Evolutionary conservation across 148 eudicot species (phyloP).

Genomic region (Hydrangea macrophylla): DNA sequence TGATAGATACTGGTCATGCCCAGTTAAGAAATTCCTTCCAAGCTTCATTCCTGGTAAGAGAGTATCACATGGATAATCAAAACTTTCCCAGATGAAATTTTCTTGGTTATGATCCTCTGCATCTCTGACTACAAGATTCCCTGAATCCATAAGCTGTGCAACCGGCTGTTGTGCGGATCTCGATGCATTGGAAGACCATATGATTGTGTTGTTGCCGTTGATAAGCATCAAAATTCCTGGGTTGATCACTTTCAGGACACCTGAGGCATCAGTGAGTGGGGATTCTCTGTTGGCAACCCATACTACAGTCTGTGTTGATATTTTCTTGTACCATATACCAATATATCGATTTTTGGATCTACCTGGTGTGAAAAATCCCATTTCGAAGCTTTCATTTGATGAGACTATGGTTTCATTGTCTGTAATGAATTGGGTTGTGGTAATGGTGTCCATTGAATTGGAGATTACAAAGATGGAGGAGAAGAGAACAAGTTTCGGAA

Average conservation of each 20-base stretch:
- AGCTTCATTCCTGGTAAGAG: no score
- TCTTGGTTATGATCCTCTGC: no score
- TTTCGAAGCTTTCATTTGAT: slow-evolving; percentile 1
- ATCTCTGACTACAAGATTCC: no score
- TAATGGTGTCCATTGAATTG: neutral
- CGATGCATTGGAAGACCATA: no score
- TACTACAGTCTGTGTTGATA: neutral
- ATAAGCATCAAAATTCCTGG: no score
- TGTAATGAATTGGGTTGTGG: neutral
- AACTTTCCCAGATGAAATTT: no score
- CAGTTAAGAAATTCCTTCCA: no score
- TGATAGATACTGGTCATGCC: neutral
- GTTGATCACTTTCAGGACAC: no score
- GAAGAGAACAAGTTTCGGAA: no score
- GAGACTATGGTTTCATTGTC: slow-evolving; percentile 19
- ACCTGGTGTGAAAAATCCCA: slow-evolving; percentile 18
- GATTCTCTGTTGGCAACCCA: slow-evolving; percentile 21
- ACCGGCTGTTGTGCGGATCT: neutral
- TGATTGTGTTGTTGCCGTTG: slow-evolving; percentile 1
- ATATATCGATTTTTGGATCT: slow-evolving; percentile 15
- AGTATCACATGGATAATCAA: no score
- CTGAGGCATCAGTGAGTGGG: slow-evolving; percentile 5
- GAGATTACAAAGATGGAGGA: neutral
- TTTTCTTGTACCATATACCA: slow-evolving; percentile 22
- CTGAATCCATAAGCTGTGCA: no score